Percentiles rank a stretch among this genome's conserved stretches.
phyloP scores from a whole-genome alignment of 108 stramenopile species.

The Cyclotella atomus region DNA sequence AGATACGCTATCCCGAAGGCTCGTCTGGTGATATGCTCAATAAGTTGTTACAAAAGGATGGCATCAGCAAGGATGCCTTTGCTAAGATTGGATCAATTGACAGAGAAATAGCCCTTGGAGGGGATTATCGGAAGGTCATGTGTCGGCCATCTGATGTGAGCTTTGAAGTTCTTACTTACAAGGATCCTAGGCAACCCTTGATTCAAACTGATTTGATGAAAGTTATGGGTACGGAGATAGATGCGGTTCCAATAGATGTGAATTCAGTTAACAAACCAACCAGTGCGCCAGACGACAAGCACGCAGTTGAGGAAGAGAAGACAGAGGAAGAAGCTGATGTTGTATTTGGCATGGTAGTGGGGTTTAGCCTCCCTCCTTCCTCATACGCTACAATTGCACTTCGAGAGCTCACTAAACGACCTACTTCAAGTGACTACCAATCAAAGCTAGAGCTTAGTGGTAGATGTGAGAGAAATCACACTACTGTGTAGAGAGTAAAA shows the following conservation, averaged over 20 bases:
- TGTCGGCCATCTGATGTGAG: constrained; percentile 74
- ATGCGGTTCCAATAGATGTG: neutral
- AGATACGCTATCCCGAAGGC: constrained; percentile 67
- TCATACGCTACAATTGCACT: constrained; percentile 91
- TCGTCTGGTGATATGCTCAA: constrained; percentile 54
- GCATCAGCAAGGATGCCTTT: constrained; percentile 54
- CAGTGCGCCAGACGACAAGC: neutral
- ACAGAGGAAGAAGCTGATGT: constrained; percentile 1
- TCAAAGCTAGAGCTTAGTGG: constrained; percentile 62
- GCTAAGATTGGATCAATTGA: constrained; percentile 51
- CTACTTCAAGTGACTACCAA: constrained; percentile 87
- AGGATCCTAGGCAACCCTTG: constrained; percentile 79
- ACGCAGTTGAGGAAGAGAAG: constrained; percentile 5
- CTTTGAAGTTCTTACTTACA: constrained; percentile 66
- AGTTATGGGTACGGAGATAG: constrained; percentile 43
- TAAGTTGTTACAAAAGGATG: constrained; percentile 56
- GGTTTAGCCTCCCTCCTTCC: constrained; percentile 89
- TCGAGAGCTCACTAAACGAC: constrained; percentile 83
- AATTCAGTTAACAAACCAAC: neutral
- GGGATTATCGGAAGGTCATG: constrained; percentile 86
- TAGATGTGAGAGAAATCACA: constrained; percentile 49
- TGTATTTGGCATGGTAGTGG: constrained; percentile 78
- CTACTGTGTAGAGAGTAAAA: no score
- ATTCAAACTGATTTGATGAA: constrained; percentile 88
- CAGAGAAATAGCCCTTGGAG: constrained; percentile 64